Evolutionary conservation across 2,329 filamentous ascomycete species (phyloP), one percentile per base, ranked within the genome.

Genomic region (Aspergillus sp.): DNA sequence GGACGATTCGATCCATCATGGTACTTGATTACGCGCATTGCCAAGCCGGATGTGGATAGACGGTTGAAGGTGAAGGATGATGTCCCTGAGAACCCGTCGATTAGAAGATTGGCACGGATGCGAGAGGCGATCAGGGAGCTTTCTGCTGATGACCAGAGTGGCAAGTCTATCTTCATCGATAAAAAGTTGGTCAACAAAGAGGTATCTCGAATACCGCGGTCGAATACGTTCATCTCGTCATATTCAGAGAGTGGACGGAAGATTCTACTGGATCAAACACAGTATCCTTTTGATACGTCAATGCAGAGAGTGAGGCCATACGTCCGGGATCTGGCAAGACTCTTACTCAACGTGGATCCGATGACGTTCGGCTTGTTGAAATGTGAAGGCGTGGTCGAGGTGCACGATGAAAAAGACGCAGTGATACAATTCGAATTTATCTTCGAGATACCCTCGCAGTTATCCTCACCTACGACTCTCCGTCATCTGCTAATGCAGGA

Each of bases 1-100:
- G 44, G 42, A 2, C 44, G 47, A 27, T 64, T 64, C 33, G 56
- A 65, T 34, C 57, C 57, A n/a, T 59, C 62, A 1, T 68, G 62
- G 60, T 66, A 55, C 35, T 42, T 68, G 11, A 57, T 68, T 11
- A 52, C 59, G 32, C 51, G 41, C n/a, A 46, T 60, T 8, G 45
- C 49, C 9, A 51, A 43, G 37, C 49, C 51, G 2, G 26, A 32
- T 2, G 48, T 65, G n/a, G 62, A 66, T 33, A 36, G 53, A 37
- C 30, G 53, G 28, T 43, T 60, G 39, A 51, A n/a, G 27, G 12
- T 60, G 39, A 51, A n/a, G 11, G 12, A 30, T 38, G 11, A 30
- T 11, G 6, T 13, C 0, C 27, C 37, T 10, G 5, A 38, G 19
- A 12, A 30, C 12, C n/a, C 37, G 11, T 38, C 37, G 11, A 30